Evolutionary conservation across 2,329 filamentous ascomycete genomes (phyloP), one percentile per base, ranked within the genome.

Genomic region (Sporothrix phasma): DNA sequence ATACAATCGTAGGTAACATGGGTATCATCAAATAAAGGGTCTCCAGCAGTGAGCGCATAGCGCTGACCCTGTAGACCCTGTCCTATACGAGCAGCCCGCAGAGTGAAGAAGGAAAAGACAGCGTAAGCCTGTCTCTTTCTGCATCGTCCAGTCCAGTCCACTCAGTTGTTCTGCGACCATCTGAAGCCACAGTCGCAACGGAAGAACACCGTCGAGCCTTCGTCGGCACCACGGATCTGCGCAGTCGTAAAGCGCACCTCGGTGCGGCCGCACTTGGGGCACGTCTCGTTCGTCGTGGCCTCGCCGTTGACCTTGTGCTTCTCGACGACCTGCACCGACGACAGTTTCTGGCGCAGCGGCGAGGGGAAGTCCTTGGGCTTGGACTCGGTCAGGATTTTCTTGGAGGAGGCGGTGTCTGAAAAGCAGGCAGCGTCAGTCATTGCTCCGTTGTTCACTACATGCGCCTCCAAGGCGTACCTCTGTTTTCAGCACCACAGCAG

Each of bases 151-250:
- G 24, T 5, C 6, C 11, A 4, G 31, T 11, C 24, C 45, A 29
- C 22, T 69, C 78, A 87, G 72, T 88, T 87, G 76, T 87, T 85
- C 69, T 80, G 79, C 70, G 83, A 81, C 84, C 78, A 80, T 65
- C 78, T 92, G 76, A 90, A 80, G 65, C 90, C 90, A 73, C 92
- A 97, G 65, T 92, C 86, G 77, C 92, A 97, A 66, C 82, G 88
- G 77, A 91, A 96, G 72, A 97, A 95, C 63, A 96, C 85, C 0
- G 93, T 97, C 68, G 88, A 90, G 66, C 94, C 94, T 84, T 97
- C 93, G 74, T 99, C 94, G 63, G 93, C 94, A 79, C 92, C 87
- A 70, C 93, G 88, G 71, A 96, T 78, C 74, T 99, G 94, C 66
- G 91, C 85, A 2, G 88, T 88, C 59, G 90, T 89, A 74, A 88